phyloP scores from a whole-genome alignment of 2,329 filamentous ascomycete genomes.

The Pestalotiopsis sp. region DNA sequence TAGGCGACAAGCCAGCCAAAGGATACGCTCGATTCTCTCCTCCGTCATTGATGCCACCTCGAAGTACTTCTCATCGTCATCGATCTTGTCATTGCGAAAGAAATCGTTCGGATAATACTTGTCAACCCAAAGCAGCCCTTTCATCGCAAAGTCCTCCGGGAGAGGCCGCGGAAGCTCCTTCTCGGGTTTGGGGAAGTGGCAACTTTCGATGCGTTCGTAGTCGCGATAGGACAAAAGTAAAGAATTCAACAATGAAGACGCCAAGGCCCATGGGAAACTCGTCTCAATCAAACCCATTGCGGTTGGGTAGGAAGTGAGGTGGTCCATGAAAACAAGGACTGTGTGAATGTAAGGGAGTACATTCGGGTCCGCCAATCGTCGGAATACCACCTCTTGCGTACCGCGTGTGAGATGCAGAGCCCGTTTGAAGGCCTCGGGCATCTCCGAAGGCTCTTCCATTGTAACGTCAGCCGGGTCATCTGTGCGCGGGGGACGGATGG shows the following conservation, averaged over 20 bases:
- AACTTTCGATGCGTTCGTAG: slow-evolving; percentile 38
- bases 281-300: too few species aligned
- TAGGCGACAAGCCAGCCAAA: slow-evolving; percentile 58
- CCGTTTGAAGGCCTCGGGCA: slow-evolving; percentile 20
- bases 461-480: slow-evolving; percentile 26
- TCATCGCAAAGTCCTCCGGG: slow-evolving; percentile 69
- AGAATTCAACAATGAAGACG: too few species aligned
- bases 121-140: slow-evolving; percentile 63
- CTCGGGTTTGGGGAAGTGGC: slow-evolving; percentile 48
- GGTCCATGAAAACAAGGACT: too few species aligned
- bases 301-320: too few species aligned
- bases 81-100: slow-evolving; percentile 59
- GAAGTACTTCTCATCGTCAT: slow-evolving; percentile 69
- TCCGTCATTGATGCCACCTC: slow-evolving; percentile 61
- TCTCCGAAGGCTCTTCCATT: slow-evolving; percentile 22
- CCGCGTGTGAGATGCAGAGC: slow-evolving; percentile 25
- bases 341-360: too few species aligned
- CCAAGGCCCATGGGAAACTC: too few species aligned
- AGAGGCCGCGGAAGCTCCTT: slow-evolving; percentile 54
- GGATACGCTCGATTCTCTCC: slow-evolving; percentile 58
- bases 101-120: slow-evolving; percentile 60
- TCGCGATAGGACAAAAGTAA: slow-evolving; percentile 29
- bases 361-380: slow-evolving; percentile 57
- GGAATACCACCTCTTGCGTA: slow-evolving; percentile 42
- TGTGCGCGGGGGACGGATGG: slow-evolving; percentile 30